Evolutionary conservation across 2,329 filamentous ascomycete genomes (phyloP), one percentile per base, ranked within the genome.

Genomic region (Cladophialophora carrionii): DNA sequence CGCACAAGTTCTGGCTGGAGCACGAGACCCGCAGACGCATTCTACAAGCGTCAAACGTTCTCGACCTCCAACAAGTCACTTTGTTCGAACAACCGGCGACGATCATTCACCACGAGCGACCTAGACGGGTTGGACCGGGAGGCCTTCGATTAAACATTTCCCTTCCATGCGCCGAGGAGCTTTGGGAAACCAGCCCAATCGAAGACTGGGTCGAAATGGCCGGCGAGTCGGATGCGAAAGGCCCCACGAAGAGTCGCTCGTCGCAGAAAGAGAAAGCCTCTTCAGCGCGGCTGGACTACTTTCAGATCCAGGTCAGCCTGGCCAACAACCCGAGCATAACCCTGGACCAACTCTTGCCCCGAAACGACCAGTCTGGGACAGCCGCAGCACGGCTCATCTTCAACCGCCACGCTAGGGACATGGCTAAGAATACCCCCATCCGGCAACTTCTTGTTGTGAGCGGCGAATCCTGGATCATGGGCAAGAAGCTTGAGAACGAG

Each of bases 401-500:
- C 64, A 75, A 72, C 41, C 71, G 74, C 55, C 74, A 77, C 57
- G 70, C 72, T 1, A 64, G 74, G 41, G 69, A 73, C 17, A 73
- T 75, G 46, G 71, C 73, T 41, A 70, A 71, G 22, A 71, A 75
- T 64, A 72, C 72, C 2, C 76, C 75, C 7, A 61, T 77, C 46
- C 72, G 71, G 17, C 67, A 72, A 52, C 66, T 77, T 20, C 68
- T 77, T 34, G 72, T 73, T 5, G 74, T 76, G n/a, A 73, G 72
- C 53, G 74, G 75, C 32, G 75, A 77, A 66, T 76, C 75, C 3
- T 77, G 75, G 76, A 69, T 76, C 49, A 73, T 76, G 63, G 76
- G 75, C 53, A 72, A 72, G 56, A 77, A 76, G 64, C 65, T 77
- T 22, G 70, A 74, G 46, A 70, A 74, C 20, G 72, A 76, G 69